phyloP scores from a whole-genome alignment of 108 stramenopile genomes.

The Hondaea fermentalgiana region DNA sequence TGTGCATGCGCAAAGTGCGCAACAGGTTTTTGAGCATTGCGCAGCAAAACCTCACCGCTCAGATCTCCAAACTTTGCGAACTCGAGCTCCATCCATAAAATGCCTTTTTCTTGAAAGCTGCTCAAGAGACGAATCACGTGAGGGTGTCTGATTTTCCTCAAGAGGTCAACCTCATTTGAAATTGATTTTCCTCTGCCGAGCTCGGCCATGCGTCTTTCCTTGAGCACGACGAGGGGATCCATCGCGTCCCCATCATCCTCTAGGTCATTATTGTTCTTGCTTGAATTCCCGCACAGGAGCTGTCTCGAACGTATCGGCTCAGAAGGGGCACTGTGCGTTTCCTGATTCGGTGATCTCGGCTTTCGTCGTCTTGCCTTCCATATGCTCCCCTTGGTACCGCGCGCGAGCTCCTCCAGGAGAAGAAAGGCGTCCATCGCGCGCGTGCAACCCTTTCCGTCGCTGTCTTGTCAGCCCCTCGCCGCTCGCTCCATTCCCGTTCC shows the following conservation, averaged over 20 bases:
- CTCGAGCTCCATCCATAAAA: conserved; percentile 40
- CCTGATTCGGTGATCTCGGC: no score
- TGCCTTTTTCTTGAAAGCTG: conserved; percentile 29
- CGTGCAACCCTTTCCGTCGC: background rate
- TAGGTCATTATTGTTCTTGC: no score
- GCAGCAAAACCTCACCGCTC: background rate
- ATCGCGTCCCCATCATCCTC: background rate
- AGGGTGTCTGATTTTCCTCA: conserved; percentile 33
- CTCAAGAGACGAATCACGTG: conserved; percentile 46
- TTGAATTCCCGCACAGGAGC: no score
- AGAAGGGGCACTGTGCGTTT: no score
- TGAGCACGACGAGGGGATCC: background rate
- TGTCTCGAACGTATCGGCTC: no score
- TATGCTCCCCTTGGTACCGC: background rate
- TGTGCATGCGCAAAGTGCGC: background rate
- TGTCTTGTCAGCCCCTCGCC: background rate
- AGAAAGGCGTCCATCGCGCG: background rate
- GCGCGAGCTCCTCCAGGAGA: background rate
- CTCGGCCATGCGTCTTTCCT: conserved; percentile 18
- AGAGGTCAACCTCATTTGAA: background rate
- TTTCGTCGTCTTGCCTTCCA: background rate
- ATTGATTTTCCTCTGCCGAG: background rate
- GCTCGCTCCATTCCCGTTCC: background rate
- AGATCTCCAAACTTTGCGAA: conserved; percentile 27
- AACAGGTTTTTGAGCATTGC: background rate